Conservation (phyloP, 2,329 filamentous ascomycete genomes). For the Ustulina deusta region DNA sequence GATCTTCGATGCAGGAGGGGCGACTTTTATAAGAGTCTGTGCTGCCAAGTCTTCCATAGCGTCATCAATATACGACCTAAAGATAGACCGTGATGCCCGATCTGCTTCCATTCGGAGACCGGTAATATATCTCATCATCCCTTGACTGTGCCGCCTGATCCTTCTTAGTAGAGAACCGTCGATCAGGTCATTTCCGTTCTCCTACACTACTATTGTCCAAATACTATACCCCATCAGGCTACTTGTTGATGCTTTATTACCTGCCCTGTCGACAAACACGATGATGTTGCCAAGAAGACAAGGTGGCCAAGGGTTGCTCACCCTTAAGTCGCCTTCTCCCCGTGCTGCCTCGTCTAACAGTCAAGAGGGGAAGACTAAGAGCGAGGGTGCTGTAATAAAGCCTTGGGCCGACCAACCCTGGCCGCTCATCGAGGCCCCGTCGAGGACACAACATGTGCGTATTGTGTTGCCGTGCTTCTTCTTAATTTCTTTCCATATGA, state of each 20-base stretch:
- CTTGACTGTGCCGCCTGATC: not conserved
- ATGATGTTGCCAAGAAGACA: slow-evolving; percentile 18
- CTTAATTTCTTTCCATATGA: not conserved
- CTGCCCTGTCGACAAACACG: not conserved
- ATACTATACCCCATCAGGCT: not conserved
- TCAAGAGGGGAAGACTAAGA: slow-evolving; percentile 24
- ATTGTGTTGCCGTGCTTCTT: not conserved
- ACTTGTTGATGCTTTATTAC: slow-evolving; percentile 8
- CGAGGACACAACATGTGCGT: slow-evolving; percentile 38
- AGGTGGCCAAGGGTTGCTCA: slow-evolving; percentile 7
- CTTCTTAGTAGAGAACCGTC: not conserved
- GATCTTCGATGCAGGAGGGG: slow-evolving; percentile 7
- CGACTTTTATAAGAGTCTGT: not conserved
- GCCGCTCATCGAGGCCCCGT: slow-evolving; percentile 48
- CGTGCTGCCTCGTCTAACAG: slow-evolving; percentile 9
- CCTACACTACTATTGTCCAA: not conserved
- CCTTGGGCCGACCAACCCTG: slow-evolving; percentile 50
- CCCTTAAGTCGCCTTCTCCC: slow-evolving; percentile 16
- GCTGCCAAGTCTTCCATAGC: slow-evolving; percentile 6
- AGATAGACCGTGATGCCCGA: not conserved
- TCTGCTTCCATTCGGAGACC: not conserved
- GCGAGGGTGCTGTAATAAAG: slow-evolving; percentile 29
- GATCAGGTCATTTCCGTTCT: slow-evolving; percentile 12
- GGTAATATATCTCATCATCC: slow-evolving; percentile 26
- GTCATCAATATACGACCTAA: not conserved